Base-by-base conservation (phyloP, 2,329 filamentous ascomycete species). In the Paracorniculantispora psalliotae region DNA sequence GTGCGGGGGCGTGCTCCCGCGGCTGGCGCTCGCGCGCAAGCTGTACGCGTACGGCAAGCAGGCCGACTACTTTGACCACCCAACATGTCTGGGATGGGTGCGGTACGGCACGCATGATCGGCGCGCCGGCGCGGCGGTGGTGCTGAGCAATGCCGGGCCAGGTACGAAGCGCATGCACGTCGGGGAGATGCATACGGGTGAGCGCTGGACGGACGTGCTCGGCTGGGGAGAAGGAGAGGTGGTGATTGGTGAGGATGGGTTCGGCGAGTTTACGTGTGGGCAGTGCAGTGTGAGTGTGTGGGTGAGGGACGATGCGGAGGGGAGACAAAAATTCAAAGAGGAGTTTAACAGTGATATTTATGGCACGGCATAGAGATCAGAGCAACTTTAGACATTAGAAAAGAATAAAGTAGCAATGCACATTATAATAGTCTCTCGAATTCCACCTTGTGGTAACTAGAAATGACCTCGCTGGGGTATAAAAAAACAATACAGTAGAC, bases 11-110 rank as follows among this genome's bases (percentile, higher is more conserved):
- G 77, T 75, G 44, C 77, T 90, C 4, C 80, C 84, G 1, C 77
- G 80, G 15, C 74, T 90, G 15, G 77, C 82, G 17, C 78, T 86
- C 25, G 84, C 83, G 2, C 79, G 87, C 17, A 87, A 85, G 68
- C 74, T 87, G 2, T 90, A 86, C 64, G 83, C 85, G 0, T 88
- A 89, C 65, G 87, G 87, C 12, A 71, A 77, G 57, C 86, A 89
- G 67, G 77, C 78, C 4, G 85, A 89, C 63, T 89, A 88, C 69
- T 85, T 73, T 53, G 81, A 87, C 68, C 74, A 78, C 41, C 71
- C 77, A n/a, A 83, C 82, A 30, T 87, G 84, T 67, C 78, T 89
- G 57, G 86, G 85, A 61, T 86, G 81, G 74, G 81, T 83, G 41
- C 75, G 81, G 9, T 73, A 74, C 47, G 80, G 80, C 15, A 76